Evolutionary conservation across 2,329 filamentous ascomycete species (phyloP), one percentile per base, ranked within the genome.

Genomic region (Colletotrichum lentis): DNA sequence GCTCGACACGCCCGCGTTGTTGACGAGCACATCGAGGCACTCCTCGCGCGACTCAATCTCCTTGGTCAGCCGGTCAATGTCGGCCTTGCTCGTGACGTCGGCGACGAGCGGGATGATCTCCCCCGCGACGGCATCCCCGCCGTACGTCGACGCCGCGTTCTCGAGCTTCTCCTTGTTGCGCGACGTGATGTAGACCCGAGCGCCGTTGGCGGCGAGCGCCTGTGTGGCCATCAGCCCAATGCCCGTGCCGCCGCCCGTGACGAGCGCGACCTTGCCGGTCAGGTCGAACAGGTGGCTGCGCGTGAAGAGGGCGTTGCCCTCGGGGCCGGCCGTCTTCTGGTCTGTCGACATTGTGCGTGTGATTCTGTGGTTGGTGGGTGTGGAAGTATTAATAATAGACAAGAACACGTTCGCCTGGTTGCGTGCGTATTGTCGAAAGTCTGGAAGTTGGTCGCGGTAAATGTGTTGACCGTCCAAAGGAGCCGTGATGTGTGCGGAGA

Each of bases 151-250:
- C 53, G 86, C 86, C 1, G 87, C 85, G 39, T 80, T 85, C 20
- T 89, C 86, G 55, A 90, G 81, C 73, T 90, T 90, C 73, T 88
- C 88, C 31, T 82, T 80, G 50, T 86, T 88, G 18, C 86, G 87
- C 39, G 90, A 89, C 27, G 87, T 88, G 70, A 93, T 89, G 80
- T 91, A 92, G 6, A 92, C 90, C 70, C 86, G 90, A 66, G 86
- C 86, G 69, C 90, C 89, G 76, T 91, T 92, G 66, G 82, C 79
- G 0, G 91, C 86, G 62, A 91, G 88, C 7, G 89, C 86, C 72
- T 91, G 86, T 2, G 87, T 86, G 50, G 88, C 88, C 89, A 91
- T 91, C 62, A 89, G 83, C 5, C 89, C 89, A 60, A 91, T 90
- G 31, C 88, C 89, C 64, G 89, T 86, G 39, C 85, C 85, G 49